These are phyloP conservation scores for Penicillium corylophilum DNA, from an alignment of 2,329 filamentous ascomycete genomes.

Conservation along the genomic window DNA sequence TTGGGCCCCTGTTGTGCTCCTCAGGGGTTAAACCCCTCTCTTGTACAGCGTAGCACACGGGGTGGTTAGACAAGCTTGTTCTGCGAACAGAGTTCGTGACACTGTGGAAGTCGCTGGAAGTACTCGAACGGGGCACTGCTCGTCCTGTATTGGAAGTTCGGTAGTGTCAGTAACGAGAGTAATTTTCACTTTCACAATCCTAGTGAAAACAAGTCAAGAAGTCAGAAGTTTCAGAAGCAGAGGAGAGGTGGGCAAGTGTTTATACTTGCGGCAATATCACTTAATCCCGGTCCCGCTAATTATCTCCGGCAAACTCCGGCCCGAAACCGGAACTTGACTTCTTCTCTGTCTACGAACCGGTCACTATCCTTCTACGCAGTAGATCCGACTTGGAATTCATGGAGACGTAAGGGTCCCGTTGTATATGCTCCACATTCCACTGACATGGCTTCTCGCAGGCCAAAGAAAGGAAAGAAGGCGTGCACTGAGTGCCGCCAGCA, in stretches of 20 bases:
- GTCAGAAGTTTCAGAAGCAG: neutral
- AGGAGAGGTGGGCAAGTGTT: neutral
- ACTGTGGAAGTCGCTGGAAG: neutral
- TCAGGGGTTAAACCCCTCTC: neutral
- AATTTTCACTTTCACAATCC: neutral
- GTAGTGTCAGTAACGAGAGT: neutral
- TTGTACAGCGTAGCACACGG: neutral
- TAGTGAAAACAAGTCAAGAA: neutral
- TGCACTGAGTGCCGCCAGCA: constrained; percentile 48
- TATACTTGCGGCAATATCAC: neutral
- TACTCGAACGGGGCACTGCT: neutral
- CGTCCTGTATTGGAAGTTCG: neutral
- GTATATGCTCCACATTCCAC: neutral
- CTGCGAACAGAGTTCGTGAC: neutral
- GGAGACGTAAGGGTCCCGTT: constrained; percentile 11
- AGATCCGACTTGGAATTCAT: neutral
- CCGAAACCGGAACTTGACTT: no score
- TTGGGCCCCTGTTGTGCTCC: neutral
- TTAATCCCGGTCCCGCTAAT: no score
- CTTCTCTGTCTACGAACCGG: neutral
- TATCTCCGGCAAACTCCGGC: no score
- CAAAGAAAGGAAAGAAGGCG: constrained; percentile 39
- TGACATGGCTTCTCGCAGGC: constrained; percentile 17
- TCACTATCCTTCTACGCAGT: no score
- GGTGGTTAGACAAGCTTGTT: neutral